Evolutionary conservation across 2,329 filamentous ascomycete genomes (phyloP), one percentile per base, ranked within the genome.

Genomic region (Corniculantispora saksenae): DNA sequence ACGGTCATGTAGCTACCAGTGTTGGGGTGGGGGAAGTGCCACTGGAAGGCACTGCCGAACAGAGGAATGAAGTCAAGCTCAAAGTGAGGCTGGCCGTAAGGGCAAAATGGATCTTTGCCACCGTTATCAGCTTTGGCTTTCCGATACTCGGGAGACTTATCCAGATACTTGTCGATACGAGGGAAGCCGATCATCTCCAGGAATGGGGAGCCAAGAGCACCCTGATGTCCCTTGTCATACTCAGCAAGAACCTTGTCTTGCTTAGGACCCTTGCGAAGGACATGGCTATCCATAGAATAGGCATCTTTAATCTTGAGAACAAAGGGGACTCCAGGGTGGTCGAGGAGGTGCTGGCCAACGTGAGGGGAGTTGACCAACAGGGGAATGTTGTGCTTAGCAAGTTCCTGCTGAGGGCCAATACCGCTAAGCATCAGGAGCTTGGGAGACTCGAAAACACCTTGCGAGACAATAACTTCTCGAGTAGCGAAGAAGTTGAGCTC

Each of bases 391-490:
- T 85, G 81, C 61, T 79, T 77, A 23, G 79, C 67, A 7, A 91
- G 81, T 68, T 88, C 83, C 0, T 77, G 72, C 13, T 74, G 70
- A 0, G 86, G 86, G 0, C 88, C 88, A 40, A 91, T 81, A n/a
- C 89, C 89, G 60, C 81, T 85, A 1, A 90, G 82, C 76, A 88
- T 86, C 15, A 91, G 83, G 3, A 91, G 75, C 73, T 91, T 88
- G 8, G 87, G 87, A 1, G 84, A 83, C 75, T 90, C 87, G 75
- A 85, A 90, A 1, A 85, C 82, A 21, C 88, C 88, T 19, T 76
- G 72, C 0, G 79, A 79, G 3, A 84, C 73, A 12, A 79, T 82
- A 10, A 83, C 82, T 70, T 84, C 82, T 76, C 82, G 69, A 27
- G 74, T 80, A 45, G 85, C 83, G 8, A 74, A 76, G 67, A 87